A percentile compares a stretch with the other conserved stretches of the same genome.
Conservation (phyloP, 2,329 filamentous ascomycete genomes). For the Cladobotryum mycophilum region DNA sequence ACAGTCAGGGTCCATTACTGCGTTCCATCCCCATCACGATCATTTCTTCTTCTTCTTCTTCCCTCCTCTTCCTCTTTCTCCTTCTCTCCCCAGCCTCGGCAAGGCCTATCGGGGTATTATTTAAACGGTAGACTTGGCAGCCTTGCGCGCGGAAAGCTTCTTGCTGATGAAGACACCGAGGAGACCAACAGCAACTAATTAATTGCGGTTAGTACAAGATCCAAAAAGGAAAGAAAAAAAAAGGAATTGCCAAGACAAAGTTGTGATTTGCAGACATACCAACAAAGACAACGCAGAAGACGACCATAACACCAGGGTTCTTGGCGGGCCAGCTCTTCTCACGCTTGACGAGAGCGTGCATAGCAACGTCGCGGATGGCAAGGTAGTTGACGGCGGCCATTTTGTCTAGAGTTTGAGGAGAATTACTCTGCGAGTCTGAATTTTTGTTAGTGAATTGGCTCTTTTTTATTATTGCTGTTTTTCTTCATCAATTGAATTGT, state of each 20-base stretch:
- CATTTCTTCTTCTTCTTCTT: background rate
- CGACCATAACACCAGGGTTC: slow-evolving; percentile 36
- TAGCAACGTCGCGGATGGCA: slow-evolving; percentile 31
- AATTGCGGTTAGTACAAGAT: slow-evolving; percentile 13
- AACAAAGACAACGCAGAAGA: slow-evolving; percentile 38
- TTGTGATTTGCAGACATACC: slow-evolving; percentile 23
- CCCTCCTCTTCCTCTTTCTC: too few species aligned
- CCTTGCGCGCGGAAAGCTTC: slow-evolving; percentile 27
- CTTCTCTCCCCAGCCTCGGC: too few species aligned
- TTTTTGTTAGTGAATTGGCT: background rate
- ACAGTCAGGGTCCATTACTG: slow-evolving; percentile 12
- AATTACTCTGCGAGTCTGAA: background rate
- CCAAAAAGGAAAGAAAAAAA: background rate
- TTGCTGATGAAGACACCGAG: slow-evolving; percentile 27
- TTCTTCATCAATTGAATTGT: too few species aligned
- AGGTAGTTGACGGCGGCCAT: slow-evolving; percentile 35
- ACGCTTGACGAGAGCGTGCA: slow-evolving; percentile 35
- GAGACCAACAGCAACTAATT: slow-evolving; percentile 28
- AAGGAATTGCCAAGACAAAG: background rate
- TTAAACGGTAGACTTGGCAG: slow-evolving; percentile 20
- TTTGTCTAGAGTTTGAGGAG: slow-evolving; percentile 23
- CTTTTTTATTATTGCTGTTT: background rate
- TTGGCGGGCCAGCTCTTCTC: slow-evolving; percentile 34
- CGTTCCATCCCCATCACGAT: slow-evolving; percentile 8
- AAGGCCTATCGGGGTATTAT: too few species aligned